Evolutionary conservation across 192 early-diverging fungal genomes (phyloP).

Genomic region (Podila epigama): DNA sequence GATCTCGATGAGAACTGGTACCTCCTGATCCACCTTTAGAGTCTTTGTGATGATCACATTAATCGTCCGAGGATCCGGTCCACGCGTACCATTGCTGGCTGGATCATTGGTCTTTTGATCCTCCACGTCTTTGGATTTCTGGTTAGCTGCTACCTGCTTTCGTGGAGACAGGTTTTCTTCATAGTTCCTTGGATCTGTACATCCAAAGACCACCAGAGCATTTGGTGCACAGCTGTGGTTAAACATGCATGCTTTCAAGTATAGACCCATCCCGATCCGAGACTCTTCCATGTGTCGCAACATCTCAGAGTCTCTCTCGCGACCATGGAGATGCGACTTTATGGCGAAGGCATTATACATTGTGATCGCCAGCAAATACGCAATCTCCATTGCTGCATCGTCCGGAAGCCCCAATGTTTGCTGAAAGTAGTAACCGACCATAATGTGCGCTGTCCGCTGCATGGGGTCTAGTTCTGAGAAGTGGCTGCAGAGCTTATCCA

Average conservation of each 20-base stretch:
- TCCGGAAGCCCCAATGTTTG: constrained; percentile 13
- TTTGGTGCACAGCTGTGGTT: constrained; percentile 47
- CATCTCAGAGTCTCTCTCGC: neutral
- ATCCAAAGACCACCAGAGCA: constrained; percentile 37
- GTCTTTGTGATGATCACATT: constrained; percentile 24
- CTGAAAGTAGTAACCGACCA: constrained; percentile 31
- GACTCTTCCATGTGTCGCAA: constrained; percentile 8
- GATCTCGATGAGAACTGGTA: constrained; percentile 23
- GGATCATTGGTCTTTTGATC: neutral
- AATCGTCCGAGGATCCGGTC: constrained; percentile 21
- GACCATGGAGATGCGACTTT: constrained; percentile 9
- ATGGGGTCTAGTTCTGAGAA: constrained; percentile 8
- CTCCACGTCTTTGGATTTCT: neutral
- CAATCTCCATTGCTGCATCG: constrained; percentile 15
- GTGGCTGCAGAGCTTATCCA: constrained; percentile 15
- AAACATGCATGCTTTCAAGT: constrained; percentile 36
- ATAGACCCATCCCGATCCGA: constrained; percentile 26
- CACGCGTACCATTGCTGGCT: neutral
- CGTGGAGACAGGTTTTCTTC: neutral
- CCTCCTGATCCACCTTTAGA: constrained; percentile 7
- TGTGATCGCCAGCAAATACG: constrained; percentile 18
- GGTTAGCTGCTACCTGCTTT: neutral
- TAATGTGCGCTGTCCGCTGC: constrained; percentile 3
- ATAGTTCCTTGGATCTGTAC: neutral
- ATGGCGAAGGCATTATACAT: constrained; percentile 42